Conservation (phyloP, 2,329 filamentous ascomycete species). For the Lizonia empirigonia region DNA sequence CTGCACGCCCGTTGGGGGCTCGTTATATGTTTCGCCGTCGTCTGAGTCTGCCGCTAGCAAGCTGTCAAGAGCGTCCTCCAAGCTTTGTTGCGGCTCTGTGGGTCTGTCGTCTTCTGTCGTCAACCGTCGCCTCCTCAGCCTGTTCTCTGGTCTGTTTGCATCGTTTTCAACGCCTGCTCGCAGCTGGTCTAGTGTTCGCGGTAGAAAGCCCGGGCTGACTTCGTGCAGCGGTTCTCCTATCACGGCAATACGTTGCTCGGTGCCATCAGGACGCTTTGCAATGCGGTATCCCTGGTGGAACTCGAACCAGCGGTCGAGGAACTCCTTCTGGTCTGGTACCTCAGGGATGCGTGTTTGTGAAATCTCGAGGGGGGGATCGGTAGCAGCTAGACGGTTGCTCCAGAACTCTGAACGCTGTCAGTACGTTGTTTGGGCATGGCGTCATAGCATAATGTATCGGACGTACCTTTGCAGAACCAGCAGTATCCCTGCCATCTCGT, state of each 20-base stretch:
- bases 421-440: not conserved
- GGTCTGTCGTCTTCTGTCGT: slow-evolving; percentile 33
- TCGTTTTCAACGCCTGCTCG: slow-evolving; percentile 40
- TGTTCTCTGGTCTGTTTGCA: slow-evolving; percentile 38
- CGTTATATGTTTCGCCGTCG: too few relatives aligned
- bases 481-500: slow-evolving; percentile 59
- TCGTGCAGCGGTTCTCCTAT: slow-evolving; percentile 55
- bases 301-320: slow-evolving; percentile 56
- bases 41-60: slow-evolving; percentile 38
- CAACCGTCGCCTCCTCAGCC: slow-evolving; percentile 29
- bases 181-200: slow-evolving; percentile 54
- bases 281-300: slow-evolving; percentile 56
- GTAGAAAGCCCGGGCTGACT: slow-evolving; percentile 55
- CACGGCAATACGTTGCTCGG: slow-evolving; percentile 52
- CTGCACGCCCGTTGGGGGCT: not conserved
- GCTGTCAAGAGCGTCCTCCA: slow-evolving; percentile 45
- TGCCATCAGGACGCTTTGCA: slow-evolving; percentile 49
- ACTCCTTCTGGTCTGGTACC: slow-evolving; percentile 54
- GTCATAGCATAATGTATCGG: not conserved
- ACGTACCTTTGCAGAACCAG: slow-evolving; percentile 55
- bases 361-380: slow-evolving; percentile 49
- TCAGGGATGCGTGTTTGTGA: slow-evolving; percentile 55
- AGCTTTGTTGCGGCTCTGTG: slow-evolving; percentile 33
- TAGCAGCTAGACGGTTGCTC: slow-evolving; percentile 52
- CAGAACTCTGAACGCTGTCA: slow-evolving; percentile 51